Percentiles rank a stretch among this genome's conserved stretches.
phyloP scores from a whole-genome alignment of 345 rosid species.

The Corchorus olitorius region DNA sequence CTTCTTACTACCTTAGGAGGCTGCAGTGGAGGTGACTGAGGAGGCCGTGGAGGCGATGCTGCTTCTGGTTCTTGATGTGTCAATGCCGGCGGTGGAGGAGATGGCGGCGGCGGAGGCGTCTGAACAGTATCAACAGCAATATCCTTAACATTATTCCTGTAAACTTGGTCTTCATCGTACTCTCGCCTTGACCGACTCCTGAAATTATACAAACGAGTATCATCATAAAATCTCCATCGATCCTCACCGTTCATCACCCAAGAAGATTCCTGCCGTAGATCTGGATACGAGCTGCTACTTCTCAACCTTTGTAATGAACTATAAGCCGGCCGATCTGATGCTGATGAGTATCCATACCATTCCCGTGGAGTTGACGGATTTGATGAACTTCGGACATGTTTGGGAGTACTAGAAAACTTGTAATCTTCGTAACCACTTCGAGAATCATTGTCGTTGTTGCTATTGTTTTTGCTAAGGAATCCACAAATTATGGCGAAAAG shows the following conservation, averaged over 20 bases:
- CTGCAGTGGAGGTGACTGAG: slow-evolving; percentile 25
- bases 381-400: slow-evolving; percentile 21
- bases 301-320: slow-evolving; percentile 46
- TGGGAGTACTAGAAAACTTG: slow-evolving; percentile 29
- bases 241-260: slow-evolving; percentile 38
- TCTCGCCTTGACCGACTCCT: slow-evolving; percentile 30
- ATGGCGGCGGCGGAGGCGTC: slow-evolving; percentile 13
- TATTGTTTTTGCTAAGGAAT: slow-evolving; percentile 50
- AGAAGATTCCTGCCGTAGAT: slow-evolving; percentile 59
- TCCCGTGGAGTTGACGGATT: slow-evolving; percentile 39
- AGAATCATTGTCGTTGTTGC: slow-evolving; percentile 25
- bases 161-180: slow-evolving; percentile 18
- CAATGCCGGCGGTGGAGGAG: not conserved
- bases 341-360: slow-evolving; percentile 35
- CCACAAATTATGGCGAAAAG: slow-evolving; percentile 82
- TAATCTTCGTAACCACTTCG: slow-evolving; percentile 27
- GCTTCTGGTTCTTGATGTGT: not conserved
- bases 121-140: slow-evolving; percentile 24
- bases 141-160: slow-evolving; percentile 11
- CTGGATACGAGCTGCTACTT: slow-evolving; percentile 78
- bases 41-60: not conserved
- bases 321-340: slow-evolving; percentile 42
- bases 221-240: slow-evolving; percentile 75
- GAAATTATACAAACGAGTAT: slow-evolving; percentile 48
- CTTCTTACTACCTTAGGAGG: slow-evolving; percentile 32